These are phyloP conservation scores for Cordyceps tenuipes DNA, from an alignment of 2,329 filamentous ascomycete genomes.

Conservation along the genomic window DNA sequence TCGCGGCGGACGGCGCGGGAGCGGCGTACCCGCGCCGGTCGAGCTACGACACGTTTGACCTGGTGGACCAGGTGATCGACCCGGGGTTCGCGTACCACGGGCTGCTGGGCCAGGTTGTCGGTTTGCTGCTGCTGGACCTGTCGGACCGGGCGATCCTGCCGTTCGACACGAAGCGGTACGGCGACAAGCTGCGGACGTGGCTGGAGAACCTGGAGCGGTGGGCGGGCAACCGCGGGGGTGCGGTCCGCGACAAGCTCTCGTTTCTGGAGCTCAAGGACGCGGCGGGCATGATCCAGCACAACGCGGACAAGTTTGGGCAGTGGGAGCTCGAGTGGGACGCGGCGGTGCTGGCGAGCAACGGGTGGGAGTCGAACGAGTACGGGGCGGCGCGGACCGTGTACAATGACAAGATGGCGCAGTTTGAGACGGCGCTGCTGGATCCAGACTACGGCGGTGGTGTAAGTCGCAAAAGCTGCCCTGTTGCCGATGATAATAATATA, in stretches of 20 bases:
- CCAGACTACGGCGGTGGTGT: conserved; percentile 63
- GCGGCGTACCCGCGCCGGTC: conserved; percentile 64
- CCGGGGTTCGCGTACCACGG: conserved; percentile 76
- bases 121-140: conserved; percentile 76
- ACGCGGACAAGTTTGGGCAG: conserved; percentile 51
- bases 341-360: conserved; percentile 59
- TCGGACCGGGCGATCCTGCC: conserved; percentile 74
- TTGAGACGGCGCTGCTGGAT: conserved; percentile 80
- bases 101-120: conserved; percentile 69
- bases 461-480: conserved; percentile 35
- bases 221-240: conserved; percentile 35
- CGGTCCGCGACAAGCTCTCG: conserved; percentile 15
- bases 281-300: conserved; percentile 45
- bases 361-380: conserved; percentile 65
- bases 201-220: conserved; percentile 59
- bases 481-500: not conserved
- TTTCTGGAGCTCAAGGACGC: conserved; percentile 42
- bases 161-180: conserved; percentile 72
- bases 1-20: conserved; percentile 39
- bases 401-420: conserved; percentile 69
- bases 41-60: conserved; percentile 84
- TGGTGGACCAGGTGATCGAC: conserved; percentile 74
- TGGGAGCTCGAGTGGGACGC: conserved; percentile 76
- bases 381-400: conserved; percentile 62
- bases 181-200: conserved; percentile 54